phyloP scores from a whole-genome alignment of 179 eudicot genomes.

The Beta macrorhiza region DNA sequence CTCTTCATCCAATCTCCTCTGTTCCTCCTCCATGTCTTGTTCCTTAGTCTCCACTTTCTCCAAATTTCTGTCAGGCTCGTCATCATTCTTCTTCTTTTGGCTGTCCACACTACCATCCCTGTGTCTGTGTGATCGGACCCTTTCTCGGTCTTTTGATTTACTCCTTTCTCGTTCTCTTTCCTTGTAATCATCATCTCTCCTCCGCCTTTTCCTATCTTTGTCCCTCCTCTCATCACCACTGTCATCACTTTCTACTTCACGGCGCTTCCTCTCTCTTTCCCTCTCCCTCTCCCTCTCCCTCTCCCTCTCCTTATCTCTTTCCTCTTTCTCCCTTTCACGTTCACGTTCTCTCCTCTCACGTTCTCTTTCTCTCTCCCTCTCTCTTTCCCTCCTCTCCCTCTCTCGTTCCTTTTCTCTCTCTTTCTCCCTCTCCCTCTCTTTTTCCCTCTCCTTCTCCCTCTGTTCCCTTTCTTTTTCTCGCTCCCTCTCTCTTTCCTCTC shows the following conservation, averaged over 20 bases:
- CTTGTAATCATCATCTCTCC: constrained; percentile 62
- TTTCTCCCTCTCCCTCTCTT: constrained; percentile 9
- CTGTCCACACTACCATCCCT: constrained; percentile 61
- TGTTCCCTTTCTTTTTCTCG: constrained; percentile 22
- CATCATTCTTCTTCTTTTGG: constrained; percentile 50
- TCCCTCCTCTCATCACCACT: constrained; percentile 56
- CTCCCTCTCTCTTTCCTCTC: constrained; percentile 18
- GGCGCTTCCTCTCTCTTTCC: constrained; percentile 45
- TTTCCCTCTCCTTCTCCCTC: constrained; percentile 28
- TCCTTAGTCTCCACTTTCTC: constrained; percentile 55
- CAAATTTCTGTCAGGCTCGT: constrained; percentile 34
- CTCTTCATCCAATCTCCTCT: constrained; percentile 80
- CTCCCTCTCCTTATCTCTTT: constrained; percentile 26
- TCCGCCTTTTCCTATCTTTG: constrained; percentile 64
- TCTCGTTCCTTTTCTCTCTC: constrained; percentile 22
- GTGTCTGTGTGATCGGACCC: constrained; percentile 45
- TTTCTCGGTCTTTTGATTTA: constrained; percentile 48
- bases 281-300: constrained; percentile 35
- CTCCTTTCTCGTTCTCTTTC: constrained; percentile 54
- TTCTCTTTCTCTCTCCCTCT: constrained; percentile 21
- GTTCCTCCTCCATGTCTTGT: constrained; percentile 82
- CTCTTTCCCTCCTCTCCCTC: constrained; percentile 18
- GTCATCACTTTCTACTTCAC: constrained; percentile 46
- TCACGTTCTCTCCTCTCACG: constrained; percentile 12
- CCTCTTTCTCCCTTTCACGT: constrained; percentile 24